A percentile compares a stretch with the other conserved stretches of the same genome.
Conservation (phyloP, 768 basidiomycete genomes). For the Pulveroboletus sp. region DNA sequence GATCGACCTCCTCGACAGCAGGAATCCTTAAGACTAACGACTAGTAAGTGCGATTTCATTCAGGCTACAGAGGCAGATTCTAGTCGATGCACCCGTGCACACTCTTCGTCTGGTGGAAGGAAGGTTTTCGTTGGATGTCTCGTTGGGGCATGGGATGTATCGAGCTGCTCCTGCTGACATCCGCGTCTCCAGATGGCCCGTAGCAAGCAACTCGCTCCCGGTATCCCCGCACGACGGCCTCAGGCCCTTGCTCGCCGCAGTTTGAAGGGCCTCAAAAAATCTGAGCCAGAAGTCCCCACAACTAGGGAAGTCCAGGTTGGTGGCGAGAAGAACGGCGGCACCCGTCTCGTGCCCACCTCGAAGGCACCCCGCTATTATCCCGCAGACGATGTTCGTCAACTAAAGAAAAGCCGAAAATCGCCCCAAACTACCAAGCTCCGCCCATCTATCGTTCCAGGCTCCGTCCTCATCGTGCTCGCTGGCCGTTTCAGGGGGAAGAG, state of each 20-base stretch:
- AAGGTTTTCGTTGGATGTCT: slow-evolving; percentile 32
- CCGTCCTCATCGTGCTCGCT: slow-evolving; percentile 93
- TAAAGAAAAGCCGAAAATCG: slow-evolving; percentile 90
- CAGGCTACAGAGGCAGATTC: slow-evolving; percentile 3
- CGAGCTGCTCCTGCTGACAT: slow-evolving; percentile 17
- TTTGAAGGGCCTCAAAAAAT: slow-evolving; percentile 80
- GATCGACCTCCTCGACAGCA: slow-evolving; percentile 30
- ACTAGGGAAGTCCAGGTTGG: slow-evolving; percentile 78
- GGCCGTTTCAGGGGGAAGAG: slow-evolving; percentile 98
- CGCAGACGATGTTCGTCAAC: slow-evolving; percentile 86
- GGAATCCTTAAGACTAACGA: slow-evolving; percentile 41
- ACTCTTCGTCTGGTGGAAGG: slow-evolving; percentile 1
- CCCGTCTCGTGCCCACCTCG: slow-evolving; percentile 77
- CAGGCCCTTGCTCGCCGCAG: slow-evolving; percentile 76
- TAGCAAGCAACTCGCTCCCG: slow-evolving; percentile 77
- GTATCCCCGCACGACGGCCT: slow-evolving; percentile 78
- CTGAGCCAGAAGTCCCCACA: slow-evolving; percentile 56
- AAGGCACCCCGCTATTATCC: slow-evolving; percentile 93
- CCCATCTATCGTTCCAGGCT: slow-evolving; percentile 85
- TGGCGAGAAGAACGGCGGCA: slow-evolving; percentile 87
- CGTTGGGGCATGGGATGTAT: slow-evolving; percentile 32
- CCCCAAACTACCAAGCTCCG: slow-evolving; percentile 77
- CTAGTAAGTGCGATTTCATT: slow-evolving; percentile 34
- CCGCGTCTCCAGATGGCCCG: slow-evolving; percentile 66
- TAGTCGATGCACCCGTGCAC: not conserved